Evolutionary conservation across 306 rosid genomes (phyloP).

Genomic region (Gillenia trifoliata): DNA sequence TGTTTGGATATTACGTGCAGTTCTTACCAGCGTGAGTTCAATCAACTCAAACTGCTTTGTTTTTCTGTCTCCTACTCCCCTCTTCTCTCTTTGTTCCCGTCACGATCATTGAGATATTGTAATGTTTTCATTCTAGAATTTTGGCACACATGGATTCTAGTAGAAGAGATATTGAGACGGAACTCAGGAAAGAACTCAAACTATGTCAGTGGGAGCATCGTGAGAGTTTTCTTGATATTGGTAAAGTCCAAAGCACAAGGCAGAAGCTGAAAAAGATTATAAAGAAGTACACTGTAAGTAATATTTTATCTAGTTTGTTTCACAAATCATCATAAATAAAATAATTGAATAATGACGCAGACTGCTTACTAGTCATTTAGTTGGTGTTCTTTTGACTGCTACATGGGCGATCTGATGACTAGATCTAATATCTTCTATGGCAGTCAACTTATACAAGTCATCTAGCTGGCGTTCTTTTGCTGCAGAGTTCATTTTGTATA

Average conservation of each 20-base stretch:
- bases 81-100: not conserved
- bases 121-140: conserved; percentile 41
- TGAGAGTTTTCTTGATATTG: conserved; percentile 51
- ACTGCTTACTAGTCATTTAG: too few species aligned
- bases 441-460: too few species aligned
- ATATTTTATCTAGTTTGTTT: too few species aligned
- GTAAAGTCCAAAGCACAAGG: conserved; percentile 53
- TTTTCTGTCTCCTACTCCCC: not conserved
- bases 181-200: conserved; percentile 57
- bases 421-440: too few species aligned
- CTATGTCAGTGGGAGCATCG: conserved; percentile 65
- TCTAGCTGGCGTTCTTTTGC: too few species aligned
- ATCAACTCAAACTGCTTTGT: not conserved
- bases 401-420: too few species aligned
- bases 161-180: conserved; percentile 49
- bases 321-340: too few species aligned
- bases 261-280: conserved; percentile 78
- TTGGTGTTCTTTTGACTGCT: too few species aligned
- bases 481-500: too few species aligned
- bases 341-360: too few species aligned
- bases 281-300: conserved; percentile 77
- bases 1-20: conserved; percentile 77
- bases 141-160: conserved; percentile 48
- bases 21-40: conserved; percentile 76
- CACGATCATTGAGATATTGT: not conserved